Evolutionary conservation across 2,329 filamentous ascomycete species (phyloP).

Genomic region (Daldinia sp.): DNA sequence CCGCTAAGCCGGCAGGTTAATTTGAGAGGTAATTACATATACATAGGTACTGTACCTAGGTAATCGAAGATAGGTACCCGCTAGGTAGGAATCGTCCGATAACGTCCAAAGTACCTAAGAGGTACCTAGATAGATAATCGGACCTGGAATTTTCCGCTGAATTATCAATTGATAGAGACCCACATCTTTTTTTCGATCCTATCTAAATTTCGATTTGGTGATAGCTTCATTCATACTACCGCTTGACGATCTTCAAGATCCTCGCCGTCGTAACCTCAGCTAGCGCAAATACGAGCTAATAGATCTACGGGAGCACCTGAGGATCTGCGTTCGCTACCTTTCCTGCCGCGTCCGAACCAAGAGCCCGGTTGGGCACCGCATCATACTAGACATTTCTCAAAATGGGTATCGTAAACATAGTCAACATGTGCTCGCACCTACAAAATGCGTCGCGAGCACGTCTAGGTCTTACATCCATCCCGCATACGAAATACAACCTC

Average conservation of each 20-base stretch:
- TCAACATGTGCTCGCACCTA: conserved; percentile 86
- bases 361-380: conserved; percentile 16
- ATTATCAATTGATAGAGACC: conserved; percentile 3
- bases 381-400: conserved; percentile 31
- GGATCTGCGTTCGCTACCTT: background rate
- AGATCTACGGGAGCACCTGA: background rate
- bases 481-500: conserved; percentile 82
- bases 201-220: conserved; percentile 17
- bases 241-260: background rate
- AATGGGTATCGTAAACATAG: conserved; percentile 78
- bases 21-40: conserved; percentile 5
- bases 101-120: too few relatives aligned
- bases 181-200: conserved; percentile 16
- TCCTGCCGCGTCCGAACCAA: background rate
- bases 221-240: conserved; percentile 30
- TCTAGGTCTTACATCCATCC: conserved; percentile 83
- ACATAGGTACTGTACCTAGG: background rate
- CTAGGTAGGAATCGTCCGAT: too few relatives aligned
- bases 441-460: conserved; percentile 88
- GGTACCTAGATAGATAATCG: background rate
- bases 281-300: background rate
- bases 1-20: background rate
- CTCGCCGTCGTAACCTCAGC: background rate
- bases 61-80: background rate
- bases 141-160: background rate